Evolutionary conservation across 2,329 filamentous ascomycete genomes (phyloP).

Genomic region (Byssochlamys sp.): DNA sequence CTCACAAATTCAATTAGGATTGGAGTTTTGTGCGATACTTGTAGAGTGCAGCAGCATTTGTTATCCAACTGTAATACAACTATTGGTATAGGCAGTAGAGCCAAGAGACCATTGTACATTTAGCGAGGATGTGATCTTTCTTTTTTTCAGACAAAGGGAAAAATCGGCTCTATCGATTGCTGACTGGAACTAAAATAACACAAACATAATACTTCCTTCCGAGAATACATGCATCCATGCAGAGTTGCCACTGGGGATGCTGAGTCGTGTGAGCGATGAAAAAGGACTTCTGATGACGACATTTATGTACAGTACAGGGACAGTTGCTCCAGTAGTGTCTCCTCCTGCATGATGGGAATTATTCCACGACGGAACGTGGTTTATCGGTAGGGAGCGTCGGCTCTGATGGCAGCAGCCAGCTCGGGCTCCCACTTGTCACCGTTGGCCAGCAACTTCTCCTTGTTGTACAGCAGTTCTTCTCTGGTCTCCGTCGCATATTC

Average conservation of each 20-base stretch:
- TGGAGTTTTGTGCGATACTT: neutral
- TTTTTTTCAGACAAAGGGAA: neutral
- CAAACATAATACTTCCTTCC: slow-evolving; percentile 9
- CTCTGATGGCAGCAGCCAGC: slow-evolving; percentile 79
- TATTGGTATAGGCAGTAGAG: neutral
- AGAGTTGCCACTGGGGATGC: neutral
- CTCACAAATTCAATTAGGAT: neutral
- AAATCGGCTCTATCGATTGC: neutral
- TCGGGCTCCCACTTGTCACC: slow-evolving; percentile 98
- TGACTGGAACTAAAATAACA: neutral
- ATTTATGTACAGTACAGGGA: neutral
- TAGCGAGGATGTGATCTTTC: neutral
- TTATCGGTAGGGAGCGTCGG: slow-evolving; percentile 86
- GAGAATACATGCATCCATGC: slow-evolving; percentile 17
- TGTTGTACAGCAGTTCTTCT: slow-evolving; percentile 95
- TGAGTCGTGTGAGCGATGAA: neutral
- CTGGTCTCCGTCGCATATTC: slow-evolving; percentile 69
- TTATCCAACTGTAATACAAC: neutral
- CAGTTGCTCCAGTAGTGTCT: neutral
- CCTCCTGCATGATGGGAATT: neutral
- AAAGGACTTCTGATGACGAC: neutral
- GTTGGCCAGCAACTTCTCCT: slow-evolving; percentile 82
- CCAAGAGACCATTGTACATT: neutral
- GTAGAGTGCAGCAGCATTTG: neutral
- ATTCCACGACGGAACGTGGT: slow-evolving; percentile 1